phyloP scores from a whole-genome alignment of 371 early-diverging fungal species.

The Phascolomyces articulosus region DNA sequence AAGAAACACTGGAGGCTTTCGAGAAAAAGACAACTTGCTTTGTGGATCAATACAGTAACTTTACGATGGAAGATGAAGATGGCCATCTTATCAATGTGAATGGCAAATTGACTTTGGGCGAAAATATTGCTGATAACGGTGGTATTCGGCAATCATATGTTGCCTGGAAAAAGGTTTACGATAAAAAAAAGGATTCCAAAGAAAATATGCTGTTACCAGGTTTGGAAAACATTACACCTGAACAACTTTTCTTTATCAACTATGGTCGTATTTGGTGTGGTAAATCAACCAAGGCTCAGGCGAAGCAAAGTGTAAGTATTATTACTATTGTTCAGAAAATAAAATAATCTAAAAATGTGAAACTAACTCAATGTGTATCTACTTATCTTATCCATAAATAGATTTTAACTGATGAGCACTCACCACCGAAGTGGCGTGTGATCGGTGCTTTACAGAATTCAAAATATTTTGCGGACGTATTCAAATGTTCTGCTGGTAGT shows the following conservation, averaged over 20 bases:
- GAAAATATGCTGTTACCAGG: conserved; percentile 56
- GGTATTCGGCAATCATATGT: conserved; percentile 52
- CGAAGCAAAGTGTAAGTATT: conserved; percentile 39
- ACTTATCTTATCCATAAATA: neutral
- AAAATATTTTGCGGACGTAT: conserved; percentile 62
- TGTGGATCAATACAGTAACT: conserved; percentile 64
- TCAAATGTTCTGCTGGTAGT: conserved; percentile 55
- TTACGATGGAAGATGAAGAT: conserved; percentile 30
- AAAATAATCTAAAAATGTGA: neutral
- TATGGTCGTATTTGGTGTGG: conserved; percentile 60
- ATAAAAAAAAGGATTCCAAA: neutral
- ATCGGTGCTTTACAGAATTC: conserved; percentile 69
- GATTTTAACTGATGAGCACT: conserved; percentile 55
- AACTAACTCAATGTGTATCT: too few species aligned
- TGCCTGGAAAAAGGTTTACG: conserved; percentile 25
- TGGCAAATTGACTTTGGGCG: conserved; percentile 65
- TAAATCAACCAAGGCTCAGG: conserved; percentile 39
- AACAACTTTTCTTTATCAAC: conserved; percentile 59
- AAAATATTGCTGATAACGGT: conserved; percentile 82
- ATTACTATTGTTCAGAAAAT: neutral
- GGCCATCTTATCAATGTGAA: conserved; percentile 39
- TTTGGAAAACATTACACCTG: conserved; percentile 43
- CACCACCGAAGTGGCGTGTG: conserved; percentile 59
- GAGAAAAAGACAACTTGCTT: conserved; percentile 59
- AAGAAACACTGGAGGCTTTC: conserved; percentile 51